phyloP scores from a whole-genome alignment of 805 yeast species.

The Kazachstania africana region DNA sequence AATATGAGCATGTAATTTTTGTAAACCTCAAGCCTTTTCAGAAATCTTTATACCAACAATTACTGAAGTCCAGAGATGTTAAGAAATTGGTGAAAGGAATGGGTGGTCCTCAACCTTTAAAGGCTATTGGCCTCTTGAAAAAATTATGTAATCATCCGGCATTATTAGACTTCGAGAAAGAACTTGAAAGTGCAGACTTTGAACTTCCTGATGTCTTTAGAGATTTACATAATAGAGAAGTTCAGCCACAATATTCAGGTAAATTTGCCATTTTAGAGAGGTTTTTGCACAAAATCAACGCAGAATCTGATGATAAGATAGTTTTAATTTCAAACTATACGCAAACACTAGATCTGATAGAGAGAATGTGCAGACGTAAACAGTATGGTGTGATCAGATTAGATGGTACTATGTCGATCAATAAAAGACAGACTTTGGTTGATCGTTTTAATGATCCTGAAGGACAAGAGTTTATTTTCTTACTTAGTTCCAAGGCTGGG shows the following conservation, averaged over 20 bases:
- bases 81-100: conserved; percentile 34
- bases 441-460: conserved; percentile 87
- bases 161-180: conserved; percentile 61
- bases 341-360: conserved; percentile 84
- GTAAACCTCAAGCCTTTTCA: conserved; percentile 77
- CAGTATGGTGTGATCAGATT: conserved; percentile 70
- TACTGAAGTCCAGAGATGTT: conserved; percentile 70
- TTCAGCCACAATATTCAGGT: conserved; percentile 76
- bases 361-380: conserved; percentile 64
- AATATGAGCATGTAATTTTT: conserved; percentile 94
- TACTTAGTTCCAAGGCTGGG: conserved; percentile 92
- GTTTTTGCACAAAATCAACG: conserved; percentile 62
- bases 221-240: conserved; percentile 30
- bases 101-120: conserved; percentile 52
- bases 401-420: conserved; percentile 88
- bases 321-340: conserved; percentile 92
- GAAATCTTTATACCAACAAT: conserved; percentile 53
- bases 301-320: conserved; percentile 86
- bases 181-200: conserved; percentile 50
- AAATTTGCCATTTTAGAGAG: conserved; percentile 78
- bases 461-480: conserved; percentile 71
- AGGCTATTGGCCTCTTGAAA: conserved; percentile 79
- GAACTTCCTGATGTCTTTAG: conserved; percentile 68
- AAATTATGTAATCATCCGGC: conserved; percentile 94
- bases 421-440: conserved; percentile 85